Evolutionary conservation across 345 rosid genomes (phyloP).

Genomic region (Rubroshorea leprosula): DNA sequence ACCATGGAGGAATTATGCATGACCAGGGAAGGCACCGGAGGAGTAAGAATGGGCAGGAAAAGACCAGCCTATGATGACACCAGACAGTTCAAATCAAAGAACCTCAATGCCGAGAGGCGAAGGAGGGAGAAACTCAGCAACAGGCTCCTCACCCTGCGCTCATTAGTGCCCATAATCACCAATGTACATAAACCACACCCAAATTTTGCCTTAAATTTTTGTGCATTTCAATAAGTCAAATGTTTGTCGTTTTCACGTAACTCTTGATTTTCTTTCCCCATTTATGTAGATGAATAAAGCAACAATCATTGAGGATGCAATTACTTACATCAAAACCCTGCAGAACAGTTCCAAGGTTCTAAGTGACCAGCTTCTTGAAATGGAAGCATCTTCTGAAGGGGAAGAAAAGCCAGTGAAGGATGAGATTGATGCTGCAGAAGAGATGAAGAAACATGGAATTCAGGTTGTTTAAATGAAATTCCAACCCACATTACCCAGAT

Average conservation of each 20-base stretch:
- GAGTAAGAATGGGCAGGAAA: constrained; percentile 26
- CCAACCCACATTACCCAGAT: too few relatives aligned
- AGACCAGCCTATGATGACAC: constrained; percentile 25
- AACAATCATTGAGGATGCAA: constrained; percentile 74
- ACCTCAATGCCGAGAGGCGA: constrained; percentile 74
- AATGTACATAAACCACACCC: constrained; percentile 48
- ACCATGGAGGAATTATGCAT: constrained; percentile 20
- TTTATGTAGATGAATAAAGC: constrained; percentile 68
- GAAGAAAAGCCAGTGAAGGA: constrained; percentile 7
- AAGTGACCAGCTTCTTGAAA: constrained; percentile 45
- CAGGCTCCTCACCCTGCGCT: constrained; percentile 66
- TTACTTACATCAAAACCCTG: constrained; percentile 64
- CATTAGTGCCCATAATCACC: constrained; percentile 79
- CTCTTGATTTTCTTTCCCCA: too few relatives aligned
- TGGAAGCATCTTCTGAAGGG: constrained; percentile 38
- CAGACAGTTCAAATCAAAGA: constrained; percentile 49
- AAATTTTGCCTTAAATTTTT: too few relatives aligned
- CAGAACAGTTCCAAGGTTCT: constrained; percentile 41
- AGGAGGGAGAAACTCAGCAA: constrained; percentile 72
- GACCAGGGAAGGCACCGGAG: not conserved
- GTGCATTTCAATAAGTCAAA: too few relatives aligned
- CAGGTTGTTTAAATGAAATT: constrained; percentile 31
- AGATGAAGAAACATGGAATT: constrained; percentile 38
- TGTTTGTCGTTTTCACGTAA: too few relatives aligned
- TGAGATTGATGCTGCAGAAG: constrained; percentile 31